phyloP scores from a whole-genome alignment of 495 filamentous ascomycete genomes.

The Penicillium odoratum region DNA sequence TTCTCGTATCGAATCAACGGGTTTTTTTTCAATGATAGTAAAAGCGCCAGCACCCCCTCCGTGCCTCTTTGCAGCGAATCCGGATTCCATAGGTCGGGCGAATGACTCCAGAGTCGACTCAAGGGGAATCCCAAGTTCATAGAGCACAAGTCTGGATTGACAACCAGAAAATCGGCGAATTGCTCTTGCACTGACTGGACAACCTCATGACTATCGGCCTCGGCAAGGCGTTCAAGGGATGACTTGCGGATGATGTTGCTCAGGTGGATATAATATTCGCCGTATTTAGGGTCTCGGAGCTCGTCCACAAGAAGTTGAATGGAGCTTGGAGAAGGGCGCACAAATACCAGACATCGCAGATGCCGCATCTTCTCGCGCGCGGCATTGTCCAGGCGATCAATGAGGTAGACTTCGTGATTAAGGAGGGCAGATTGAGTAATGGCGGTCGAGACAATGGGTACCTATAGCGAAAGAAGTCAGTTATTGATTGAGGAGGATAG shows the following conservation, averaged over 20 bases:
- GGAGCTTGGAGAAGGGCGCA: conserved; percentile 86
- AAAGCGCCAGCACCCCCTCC: conserved; percentile 78
- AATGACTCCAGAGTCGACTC: conserved; percentile 71
- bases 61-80: conserved; percentile 81
- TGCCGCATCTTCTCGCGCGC: conserved; percentile 98
- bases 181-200: conserved; percentile 90
- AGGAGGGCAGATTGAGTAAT: conserved; percentile 95
- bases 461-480: conserved; percentile 42
- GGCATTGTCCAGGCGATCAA: conserved; percentile 88
- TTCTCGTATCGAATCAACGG: conserved; percentile 93
- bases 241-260: conserved; percentile 98
- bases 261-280: conserved; percentile 96
- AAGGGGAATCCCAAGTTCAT: conserved; percentile 72
- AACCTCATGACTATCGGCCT: conserved; percentile 97
- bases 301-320: conserved; percentile 95
- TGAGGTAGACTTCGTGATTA: conserved; percentile 96
- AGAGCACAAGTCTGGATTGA: conserved; percentile 92
- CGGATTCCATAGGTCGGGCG: conserved; percentile 84
- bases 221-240: conserved; percentile 87
- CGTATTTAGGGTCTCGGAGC: conserved; percentile 93
- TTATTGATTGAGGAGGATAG: conserved; percentile 5
- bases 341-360: conserved; percentile 87
- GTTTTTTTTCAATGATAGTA: conserved; percentile 92
- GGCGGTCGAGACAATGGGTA: conserved; percentile 88
- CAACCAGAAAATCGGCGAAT: conserved; percentile 91